Percentiles rank a stretch among this genome's conserved stretches.
These are phyloP conservation scores for Viola pubescens DNA, from an alignment of 441 rosid genomes.

Conservation along the genomic window DNA sequence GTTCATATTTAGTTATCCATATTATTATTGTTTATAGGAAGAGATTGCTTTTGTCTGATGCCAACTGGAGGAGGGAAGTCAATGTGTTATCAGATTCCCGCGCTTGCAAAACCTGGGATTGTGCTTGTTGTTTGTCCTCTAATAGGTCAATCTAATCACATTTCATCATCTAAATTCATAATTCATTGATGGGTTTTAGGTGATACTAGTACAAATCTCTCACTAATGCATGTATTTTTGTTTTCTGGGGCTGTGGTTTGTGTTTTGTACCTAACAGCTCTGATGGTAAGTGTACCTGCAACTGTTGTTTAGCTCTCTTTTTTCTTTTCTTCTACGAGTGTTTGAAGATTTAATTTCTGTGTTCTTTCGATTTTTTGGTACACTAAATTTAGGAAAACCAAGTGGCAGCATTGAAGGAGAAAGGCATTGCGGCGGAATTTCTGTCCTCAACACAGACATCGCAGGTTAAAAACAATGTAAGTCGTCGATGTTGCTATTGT, in stretches of 20 bases:
- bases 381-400: slow-evolving; percentile 63
- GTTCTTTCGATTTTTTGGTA: neutral
- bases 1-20: neutral
- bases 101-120: slow-evolving; percentile 78
- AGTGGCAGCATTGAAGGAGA: slow-evolving; percentile 75
- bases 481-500: neutral
- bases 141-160: slow-evolving; percentile 43
- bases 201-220: slow-evolving; percentile 6
- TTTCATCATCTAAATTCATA: neutral
- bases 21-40: slow-evolving; percentile 36
- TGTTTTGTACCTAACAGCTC: slow-evolving; percentile 40
- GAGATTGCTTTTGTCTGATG: slow-evolving; percentile 95
- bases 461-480: slow-evolving; percentile 59
- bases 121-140: slow-evolving; percentile 94
- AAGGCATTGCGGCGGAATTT: slow-evolving; percentile 87
- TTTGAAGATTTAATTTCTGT: neutral
- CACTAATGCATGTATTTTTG: slow-evolving; percentile 2
- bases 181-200: slow-evolving; percentile 1
- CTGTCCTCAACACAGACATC: slow-evolving; percentile 76
- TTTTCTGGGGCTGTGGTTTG: neutral
- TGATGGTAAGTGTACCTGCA: slow-evolving; percentile 56
- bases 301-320: slow-evolving; percentile 4
- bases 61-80: slow-evolving; percentile 98
- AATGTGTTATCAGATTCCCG: slow-evolving; percentile 92
- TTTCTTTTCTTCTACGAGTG: neutral